Evolutionary conservation across 176 grass and related monocot species (phyloP), one percentile per base, ranked within the genome.

Genomic region (Pontederia crassipes): DNA sequence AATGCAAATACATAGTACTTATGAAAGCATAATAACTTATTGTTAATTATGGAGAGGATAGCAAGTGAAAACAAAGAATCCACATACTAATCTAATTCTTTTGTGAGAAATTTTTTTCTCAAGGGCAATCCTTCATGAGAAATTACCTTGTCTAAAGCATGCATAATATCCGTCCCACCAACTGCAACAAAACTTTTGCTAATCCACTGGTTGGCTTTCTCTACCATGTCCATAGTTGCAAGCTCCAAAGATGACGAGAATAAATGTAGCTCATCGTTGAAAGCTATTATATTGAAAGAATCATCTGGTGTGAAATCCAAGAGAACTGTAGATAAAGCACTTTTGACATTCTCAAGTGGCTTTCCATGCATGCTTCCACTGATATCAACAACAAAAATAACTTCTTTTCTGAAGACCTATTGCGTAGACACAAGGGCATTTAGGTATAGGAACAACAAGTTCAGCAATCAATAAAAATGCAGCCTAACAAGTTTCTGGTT

Each of bases 281-380:
- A 98, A 75, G 81, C 71, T 71, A 98, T 84, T 75, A 98, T 85
- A 74, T 92, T 88, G 66, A 98, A 92, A 26, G 68, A 78, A 67
- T 98, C 93, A 53, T 66, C 75, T 63, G 85, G 61, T 18, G 17
- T 65, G 70, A 98, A 73, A 70, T 98, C 81, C 63, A 86, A 79
- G 13, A 98, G 74, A 54, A 84, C 75, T 60, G 59, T 69, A 3
- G 69, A 76, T 72, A 98, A 29, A 2, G 84, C 79, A 68, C 70
- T 85, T 65, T 86, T 92, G 59, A 98, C 84, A 74, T 72, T 83
- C 59, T 98, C 81, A 57, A 98, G 75, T 74, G 84, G 84, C 58
- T 86, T 98, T 52, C 93, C 85, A 75, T 83, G 74, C 87, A 98
- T 98, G 79, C 93, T 98, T 75, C 63, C 81, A 83, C 93, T 98